Evolutionary conservation across 805 yeast species (phyloP).

Genomic region (Isabelozyma heimii): DNA sequence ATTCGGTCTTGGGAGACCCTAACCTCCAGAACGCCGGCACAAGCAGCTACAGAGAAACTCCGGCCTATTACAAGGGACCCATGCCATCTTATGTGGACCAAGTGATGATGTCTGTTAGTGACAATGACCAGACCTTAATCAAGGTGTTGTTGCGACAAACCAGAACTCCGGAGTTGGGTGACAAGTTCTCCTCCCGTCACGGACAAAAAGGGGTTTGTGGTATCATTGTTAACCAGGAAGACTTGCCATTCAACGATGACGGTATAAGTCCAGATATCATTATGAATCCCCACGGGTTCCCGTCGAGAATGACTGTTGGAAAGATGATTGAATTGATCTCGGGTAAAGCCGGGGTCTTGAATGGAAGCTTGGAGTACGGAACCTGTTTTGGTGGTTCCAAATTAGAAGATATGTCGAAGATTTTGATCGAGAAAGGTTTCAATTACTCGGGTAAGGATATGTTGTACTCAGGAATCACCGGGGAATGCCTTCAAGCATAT

Average conservation of each 20-base stretch:
- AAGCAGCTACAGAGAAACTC: conserved; percentile 81
- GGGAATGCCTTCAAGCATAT: conserved; percentile 95
- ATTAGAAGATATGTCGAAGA: conserved; percentile 89
- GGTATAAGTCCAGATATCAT: conserved; percentile 94
- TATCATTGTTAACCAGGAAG: conserved; percentile 95
- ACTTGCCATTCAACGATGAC: conserved; percentile 89
- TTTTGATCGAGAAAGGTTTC: conserved; percentile 87
- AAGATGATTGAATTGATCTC: conserved; percentile 95
- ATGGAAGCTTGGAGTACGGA: conserved; percentile 90
- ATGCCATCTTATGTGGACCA: conserved; percentile 95
- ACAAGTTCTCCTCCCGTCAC: conserved; percentile 94
- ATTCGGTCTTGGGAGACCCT: conserved; percentile 47
- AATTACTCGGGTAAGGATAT: conserved; percentile 95
- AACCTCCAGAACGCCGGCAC: conserved; percentile 32
- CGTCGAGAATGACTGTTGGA: conserved; percentile 99
- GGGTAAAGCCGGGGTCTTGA: conserved; percentile 96
- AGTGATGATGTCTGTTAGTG: conserved; percentile 95
- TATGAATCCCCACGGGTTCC: conserved; percentile 99
- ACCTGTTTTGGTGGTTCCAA: conserved; percentile 99
- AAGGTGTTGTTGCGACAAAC: conserved; percentile 93
- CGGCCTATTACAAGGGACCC: conserved; percentile 89
- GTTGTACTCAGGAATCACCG: conserved; percentile 96
- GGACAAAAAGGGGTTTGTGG: conserved; percentile 99
- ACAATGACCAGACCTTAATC: conserved; percentile 90
- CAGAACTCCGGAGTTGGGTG: conserved; percentile 96